These are phyloP conservation scores for Neurospora pannonica DNA, from an alignment of 495 filamentous ascomycete species.

Conservation along the genomic window DNA sequence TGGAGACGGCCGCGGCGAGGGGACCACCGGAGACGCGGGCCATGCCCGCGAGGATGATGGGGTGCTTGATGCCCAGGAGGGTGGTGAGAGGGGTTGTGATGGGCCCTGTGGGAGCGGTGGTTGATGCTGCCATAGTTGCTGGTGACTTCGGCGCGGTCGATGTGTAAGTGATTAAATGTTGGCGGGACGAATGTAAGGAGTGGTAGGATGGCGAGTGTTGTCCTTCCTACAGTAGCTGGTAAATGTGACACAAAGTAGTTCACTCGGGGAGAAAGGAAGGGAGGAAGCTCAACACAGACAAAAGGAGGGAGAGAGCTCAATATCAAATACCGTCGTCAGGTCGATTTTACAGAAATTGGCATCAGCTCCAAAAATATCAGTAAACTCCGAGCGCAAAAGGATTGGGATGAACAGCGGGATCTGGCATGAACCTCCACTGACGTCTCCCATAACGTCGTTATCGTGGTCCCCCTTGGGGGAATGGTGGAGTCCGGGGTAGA, in stretches of 20 bases:
- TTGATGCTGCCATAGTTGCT: background rate
- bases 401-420: background rate
- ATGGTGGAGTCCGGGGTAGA: conserved; percentile 5
- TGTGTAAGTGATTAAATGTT: background rate
- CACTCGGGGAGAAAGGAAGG: background rate
- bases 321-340: background rate
- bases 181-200: background rate
- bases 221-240: background rate
- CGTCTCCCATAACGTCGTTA: background rate
- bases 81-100: conserved; percentile 68
- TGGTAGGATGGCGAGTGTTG: background rate
- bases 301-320: background rate
- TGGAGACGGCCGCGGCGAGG: conserved; percentile 77
- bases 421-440: background rate
- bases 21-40: conserved; percentile 66
- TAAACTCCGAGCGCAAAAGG: background rate
- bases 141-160: background rate
- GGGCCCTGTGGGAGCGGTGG: conserved; percentile 29
- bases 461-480: background rate
- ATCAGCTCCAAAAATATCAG: background rate
- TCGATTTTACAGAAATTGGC: background rate
- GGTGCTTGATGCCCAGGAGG: conserved; percentile 68
- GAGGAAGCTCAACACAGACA: background rate
- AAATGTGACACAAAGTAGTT: background rate
- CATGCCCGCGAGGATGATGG: conserved; percentile 84